phyloP scores from a whole-genome alignment of 352 stramenopile species.

The Phytophthora macrochlamydospora region DNA sequence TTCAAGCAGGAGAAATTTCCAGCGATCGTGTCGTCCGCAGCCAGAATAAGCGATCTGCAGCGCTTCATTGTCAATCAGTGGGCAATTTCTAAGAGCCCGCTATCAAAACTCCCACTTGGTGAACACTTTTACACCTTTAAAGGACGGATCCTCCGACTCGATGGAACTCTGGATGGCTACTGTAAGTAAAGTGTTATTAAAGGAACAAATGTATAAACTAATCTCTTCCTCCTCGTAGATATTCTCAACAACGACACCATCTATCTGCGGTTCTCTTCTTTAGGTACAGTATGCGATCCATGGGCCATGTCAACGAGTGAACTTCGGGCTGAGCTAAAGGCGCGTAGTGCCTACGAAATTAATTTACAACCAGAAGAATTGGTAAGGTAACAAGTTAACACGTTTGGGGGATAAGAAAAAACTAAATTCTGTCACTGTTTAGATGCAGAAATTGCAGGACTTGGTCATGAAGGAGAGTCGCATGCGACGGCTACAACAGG shows the following conservation, averaged over 20 bases:
- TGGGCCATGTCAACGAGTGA: slow-evolving; percentile 85
- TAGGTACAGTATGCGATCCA: slow-evolving; percentile 69
- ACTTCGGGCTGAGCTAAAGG: slow-evolving; percentile 59
- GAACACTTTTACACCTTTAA: slow-evolving; percentile 83
- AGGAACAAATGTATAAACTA: background rate
- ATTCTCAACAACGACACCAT: slow-evolving; percentile 74
- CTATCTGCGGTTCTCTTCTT: slow-evolving; percentile 66
- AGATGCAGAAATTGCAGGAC: slow-evolving; percentile 71
- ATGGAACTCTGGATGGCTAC: slow-evolving; percentile 64
- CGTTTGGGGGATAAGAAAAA: no score
- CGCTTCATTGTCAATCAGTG: slow-evolving; percentile 67
- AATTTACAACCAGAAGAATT: slow-evolving; percentile 74
- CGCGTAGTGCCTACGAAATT: slow-evolving; percentile 60
- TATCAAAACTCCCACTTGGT: slow-evolving; percentile 38
- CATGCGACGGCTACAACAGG: slow-evolving; percentile 63
- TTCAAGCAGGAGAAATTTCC: slow-evolving; percentile 71
- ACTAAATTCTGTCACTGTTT: background rate
- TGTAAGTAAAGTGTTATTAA: slow-evolving; percentile 39
- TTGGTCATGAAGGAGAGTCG: slow-evolving; percentile 69
- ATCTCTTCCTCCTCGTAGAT: slow-evolving; percentile 35
- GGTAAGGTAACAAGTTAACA: slow-evolving; percentile 19
- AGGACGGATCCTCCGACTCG: slow-evolving; percentile 64
- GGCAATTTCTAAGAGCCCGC: slow-evolving; percentile 64
- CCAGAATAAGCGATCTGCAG: slow-evolving; percentile 54
- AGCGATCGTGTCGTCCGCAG: slow-evolving; percentile 42